Evolutionary conservation across 2,329 filamentous ascomycete genomes (phyloP), one percentile per base, ranked within the genome.

Genomic region (Beauveria brongniartii): DNA sequence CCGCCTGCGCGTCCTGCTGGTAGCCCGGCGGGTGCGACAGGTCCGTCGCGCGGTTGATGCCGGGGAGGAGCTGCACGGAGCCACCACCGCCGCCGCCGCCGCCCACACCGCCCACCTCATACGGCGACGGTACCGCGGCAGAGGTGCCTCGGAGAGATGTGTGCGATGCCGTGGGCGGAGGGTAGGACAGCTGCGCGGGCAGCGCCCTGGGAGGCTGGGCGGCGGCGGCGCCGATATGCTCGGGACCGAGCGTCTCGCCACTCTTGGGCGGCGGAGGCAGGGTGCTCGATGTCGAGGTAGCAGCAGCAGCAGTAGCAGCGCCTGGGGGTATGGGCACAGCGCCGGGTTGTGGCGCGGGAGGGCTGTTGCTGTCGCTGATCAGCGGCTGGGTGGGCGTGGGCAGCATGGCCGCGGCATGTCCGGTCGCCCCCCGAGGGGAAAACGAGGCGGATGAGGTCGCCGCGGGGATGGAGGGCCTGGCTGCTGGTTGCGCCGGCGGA

Each of bases 261-360:
- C 72, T 75, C 67, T 77, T 82, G 56, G 82, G 81, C 51, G 82
- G 81, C 60, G 81, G 80, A 61, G 80, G 80, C 37, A 82, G 64
- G 48, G 64, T 34, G 30, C 30, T 34, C 30, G 3, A 34, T 34
- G 30, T 57, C 41, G 20, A 8, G 24, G 47, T n/a, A 20, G 47
- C 40, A 20, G 56, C 22, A 10, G 48, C 28, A 3, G 63, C 28
- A 3, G 63, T 2, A 30, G 28, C 28, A 30, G 28, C 63, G 58
- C 68, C 68, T 26, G 75, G 66, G 54, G 80, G 72, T 50, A 73
- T 68, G 44, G 84, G 83, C 48, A 78, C 74, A 44, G 82, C 80
- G 59, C 82, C 83, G 43, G 84, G 83, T 65, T 86, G 82, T 34
- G 84, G 83, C 63, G 78, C 73, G 60, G 82, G 78, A 53, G 83